Evolutionary conservation across 139 green algal genomes (phyloP).

Genomic region (Chlorella sp.): DNA sequence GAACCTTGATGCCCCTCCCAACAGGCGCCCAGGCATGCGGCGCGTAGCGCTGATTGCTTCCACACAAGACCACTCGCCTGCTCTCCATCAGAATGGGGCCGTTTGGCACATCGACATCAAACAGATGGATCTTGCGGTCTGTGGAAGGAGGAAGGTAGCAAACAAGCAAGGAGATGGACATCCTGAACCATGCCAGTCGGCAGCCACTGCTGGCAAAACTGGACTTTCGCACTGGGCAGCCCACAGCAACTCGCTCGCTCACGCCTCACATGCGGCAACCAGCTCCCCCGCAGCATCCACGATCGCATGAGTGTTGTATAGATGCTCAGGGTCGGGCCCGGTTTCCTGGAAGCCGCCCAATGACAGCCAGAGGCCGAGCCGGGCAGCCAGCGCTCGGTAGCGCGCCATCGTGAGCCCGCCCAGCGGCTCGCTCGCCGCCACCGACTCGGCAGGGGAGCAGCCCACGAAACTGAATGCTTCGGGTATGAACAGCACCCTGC

Average conservation of each 20-base stretch:
- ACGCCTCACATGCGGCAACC: too few relatives aligned
- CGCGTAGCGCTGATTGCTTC: slow-evolving; percentile 53
- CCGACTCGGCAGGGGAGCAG: slow-evolving; percentile 44
- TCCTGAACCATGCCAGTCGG: too few relatives aligned
- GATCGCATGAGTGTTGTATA: slow-evolving; percentile 92
- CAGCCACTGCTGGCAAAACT: too few relatives aligned
- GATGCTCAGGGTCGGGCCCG: slow-evolving; percentile 57
- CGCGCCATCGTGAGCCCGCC: slow-evolving; percentile 72
- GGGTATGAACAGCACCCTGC: slow-evolving; percentile 89
- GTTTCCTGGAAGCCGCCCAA: slow-evolving; percentile 89
- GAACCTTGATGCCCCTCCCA: not conserved
- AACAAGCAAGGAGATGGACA: too few relatives aligned
- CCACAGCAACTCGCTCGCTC: too few relatives aligned
- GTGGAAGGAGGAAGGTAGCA: too few relatives aligned
- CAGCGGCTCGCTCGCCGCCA: slow-evolving; percentile 74
- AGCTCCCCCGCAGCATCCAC: slow-evolving; percentile 63
- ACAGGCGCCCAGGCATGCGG: not conserved
- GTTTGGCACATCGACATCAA: slow-evolving; percentile 88
- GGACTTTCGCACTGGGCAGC: too few relatives aligned
- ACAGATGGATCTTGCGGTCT: slow-evolving; percentile 92
- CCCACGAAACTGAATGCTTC: slow-evolving; percentile 46
- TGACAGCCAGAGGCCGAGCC: slow-evolving; percentile 83
- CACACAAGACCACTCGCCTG: slow-evolving; percentile 1
- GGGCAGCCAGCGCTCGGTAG: slow-evolving; percentile 77
- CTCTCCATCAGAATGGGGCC: slow-evolving; percentile 89